Conservation (phyloP, 148 eudicot species). For the Vaccinium vitisidaea region DNA sequence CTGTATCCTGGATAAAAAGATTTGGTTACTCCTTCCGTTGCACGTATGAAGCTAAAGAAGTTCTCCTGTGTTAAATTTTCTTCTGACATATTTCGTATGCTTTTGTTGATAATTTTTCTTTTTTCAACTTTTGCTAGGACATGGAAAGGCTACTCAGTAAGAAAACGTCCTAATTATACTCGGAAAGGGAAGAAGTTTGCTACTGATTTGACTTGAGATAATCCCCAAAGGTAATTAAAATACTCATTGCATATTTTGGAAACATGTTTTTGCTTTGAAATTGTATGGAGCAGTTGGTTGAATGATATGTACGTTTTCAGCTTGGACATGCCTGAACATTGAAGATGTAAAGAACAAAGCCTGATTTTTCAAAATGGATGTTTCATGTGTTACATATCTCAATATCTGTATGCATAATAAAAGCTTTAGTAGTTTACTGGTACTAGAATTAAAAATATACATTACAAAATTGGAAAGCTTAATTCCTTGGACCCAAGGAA, state of each 20-base stretch:
- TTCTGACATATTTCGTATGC: too few relatives aligned
- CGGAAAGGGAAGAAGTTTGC: constrained; percentile 78
- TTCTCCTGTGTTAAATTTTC: too few relatives aligned
- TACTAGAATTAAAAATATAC: background rate
- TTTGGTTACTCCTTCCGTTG: background rate
- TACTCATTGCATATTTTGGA: background rate
- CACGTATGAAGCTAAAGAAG: too few relatives aligned
- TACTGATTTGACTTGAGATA: constrained; percentile 88
- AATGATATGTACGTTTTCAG: background rate
- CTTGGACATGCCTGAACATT: constrained; percentile 8
- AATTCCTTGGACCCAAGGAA: background rate
- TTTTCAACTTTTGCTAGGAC: constrained; percentile 34
- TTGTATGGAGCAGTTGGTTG: background rate
- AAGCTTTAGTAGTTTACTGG: too few relatives aligned
- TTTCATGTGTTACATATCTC: too few relatives aligned
- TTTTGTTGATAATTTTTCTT: too few relatives aligned
- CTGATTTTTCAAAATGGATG: background rate
- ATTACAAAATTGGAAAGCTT: background rate
- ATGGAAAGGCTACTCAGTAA: constrained; percentile 84
- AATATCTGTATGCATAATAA: too few relatives aligned
- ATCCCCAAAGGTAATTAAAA: constrained; percentile 66
- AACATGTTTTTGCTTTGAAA: background rate
- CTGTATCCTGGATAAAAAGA: background rate
- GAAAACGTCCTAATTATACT: constrained; percentile 80
- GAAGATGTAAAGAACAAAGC: background rate